A percentile compares a stretch with the other conserved stretches of the same genome.
Conservation (phyloP, 1,139 yeast genomes). For the Debaryomyces coudertii region DNA sequence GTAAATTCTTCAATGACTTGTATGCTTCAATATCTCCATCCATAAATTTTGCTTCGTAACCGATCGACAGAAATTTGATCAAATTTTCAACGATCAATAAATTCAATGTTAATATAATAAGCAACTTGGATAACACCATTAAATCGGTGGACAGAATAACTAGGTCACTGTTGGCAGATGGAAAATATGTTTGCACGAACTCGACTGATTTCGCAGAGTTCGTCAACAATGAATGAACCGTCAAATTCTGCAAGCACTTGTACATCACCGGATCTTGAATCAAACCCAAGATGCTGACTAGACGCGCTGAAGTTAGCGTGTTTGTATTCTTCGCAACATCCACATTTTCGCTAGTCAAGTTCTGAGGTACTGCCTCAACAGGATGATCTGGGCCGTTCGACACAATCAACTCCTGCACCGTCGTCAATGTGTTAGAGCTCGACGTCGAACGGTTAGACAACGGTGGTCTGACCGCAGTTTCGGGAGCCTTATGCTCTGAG, state of each 20-base stretch:
- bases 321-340: constrained; percentile 2
- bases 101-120: constrained; percentile 33
- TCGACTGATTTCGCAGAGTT: constrained; percentile 29
- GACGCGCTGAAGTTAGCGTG: constrained; percentile 22
- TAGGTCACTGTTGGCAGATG: constrained; percentile 24
- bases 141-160: constrained; percentile 35
- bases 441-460: constrained; percentile 8
- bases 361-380: constrained; percentile 20
- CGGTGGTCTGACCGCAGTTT: constrained; percentile 3
- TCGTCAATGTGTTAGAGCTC: constrained; percentile 12
- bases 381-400: constrained; percentile 19
- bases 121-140: constrained; percentile 32
- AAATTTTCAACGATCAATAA: constrained; percentile 37
- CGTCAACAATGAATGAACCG: constrained; percentile 32
- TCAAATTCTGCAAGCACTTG: constrained; percentile 30
- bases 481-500: constrained; percentile 15
- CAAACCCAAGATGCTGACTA: constrained; percentile 26
- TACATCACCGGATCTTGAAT: constrained; percentile 28
- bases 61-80: constrained; percentile 25
- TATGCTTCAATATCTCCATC: constrained; percentile 4
- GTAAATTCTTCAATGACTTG: constrained; percentile 28
- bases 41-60: constrained; percentile 1
- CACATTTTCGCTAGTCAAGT: constrained; percentile 10
- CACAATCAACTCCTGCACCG: constrained; percentile 3
- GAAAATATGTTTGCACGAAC: constrained; percentile 27